Percentiles rank a stretch among this genome's conserved stretches.
phyloP scores from a whole-genome alignment of 73 alveolate genomes.

The Paramecium caudatum region DNA sequence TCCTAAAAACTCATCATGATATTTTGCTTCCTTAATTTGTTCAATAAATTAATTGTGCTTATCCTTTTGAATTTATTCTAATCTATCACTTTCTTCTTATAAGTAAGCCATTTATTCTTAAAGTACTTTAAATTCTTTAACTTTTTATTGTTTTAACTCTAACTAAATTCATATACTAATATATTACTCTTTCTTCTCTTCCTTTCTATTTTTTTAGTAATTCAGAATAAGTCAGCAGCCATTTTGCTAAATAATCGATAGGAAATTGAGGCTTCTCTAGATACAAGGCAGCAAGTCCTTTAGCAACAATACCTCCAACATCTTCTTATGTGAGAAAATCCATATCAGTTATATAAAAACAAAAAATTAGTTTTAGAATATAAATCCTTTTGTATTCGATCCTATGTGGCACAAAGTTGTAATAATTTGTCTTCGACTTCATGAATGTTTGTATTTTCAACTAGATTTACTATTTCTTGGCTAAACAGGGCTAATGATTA shows the following conservation, averaged over 20 bases:
- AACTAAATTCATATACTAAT: slow-evolving; percentile 59
- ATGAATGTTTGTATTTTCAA: not conserved
- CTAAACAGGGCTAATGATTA: not conserved
- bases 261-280: slow-evolving; percentile 92
- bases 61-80: slow-evolving; percentile 50
- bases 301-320: slow-evolving; percentile 82
- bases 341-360: slow-evolving; percentile 57
- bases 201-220: slow-evolving; percentile 24
- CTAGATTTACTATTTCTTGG: not conserved
- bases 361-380: slow-evolving; percentile 13
- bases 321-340: slow-evolving; percentile 82
- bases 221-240: slow-evolving; percentile 90
- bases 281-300: slow-evolving; percentile 90
- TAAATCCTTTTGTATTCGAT: not conserved
- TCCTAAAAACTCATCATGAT: slow-evolving; percentile 73
- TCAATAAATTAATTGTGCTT: slow-evolving; percentile 66
- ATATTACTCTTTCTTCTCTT: slow-evolving; percentile 53
- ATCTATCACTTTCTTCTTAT: slow-evolving; percentile 66
- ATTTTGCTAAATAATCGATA: slow-evolving; percentile 92
- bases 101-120: slow-evolving; percentile 59
- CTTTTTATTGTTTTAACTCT: slow-evolving; percentile 77
- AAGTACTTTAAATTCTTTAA: slow-evolving; percentile 76
- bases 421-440: slow-evolving; percentile 12
- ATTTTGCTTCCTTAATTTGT: slow-evolving; percentile 69
- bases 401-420: slow-evolving; percentile 1